A percentile compares a stretch with the other conserved stretches of the same genome.
Conservation (phyloP, 148 eudicot genomes). For the Salicornia ramosissima region DNA sequence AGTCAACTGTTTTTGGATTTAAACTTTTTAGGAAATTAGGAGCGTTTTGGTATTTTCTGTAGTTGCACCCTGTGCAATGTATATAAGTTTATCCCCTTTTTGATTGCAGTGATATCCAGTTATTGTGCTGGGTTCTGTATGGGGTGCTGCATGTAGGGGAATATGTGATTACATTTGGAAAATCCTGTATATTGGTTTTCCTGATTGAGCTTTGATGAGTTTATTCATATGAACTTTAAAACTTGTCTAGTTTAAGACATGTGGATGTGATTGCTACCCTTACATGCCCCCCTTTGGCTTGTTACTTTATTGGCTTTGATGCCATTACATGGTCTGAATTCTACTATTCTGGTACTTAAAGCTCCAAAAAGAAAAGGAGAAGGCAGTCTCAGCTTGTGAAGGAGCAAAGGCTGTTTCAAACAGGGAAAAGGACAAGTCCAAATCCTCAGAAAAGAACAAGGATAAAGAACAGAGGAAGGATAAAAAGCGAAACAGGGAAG, state of each 20-base stretch:
- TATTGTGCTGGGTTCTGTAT: not conserved
- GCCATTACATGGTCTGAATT: slow-evolving; percentile 47
- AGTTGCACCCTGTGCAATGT: not conserved
- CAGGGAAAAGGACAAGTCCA: slow-evolving; percentile 19
- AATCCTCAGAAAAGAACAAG: slow-evolving; percentile 26
- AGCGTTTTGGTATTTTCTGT: not conserved
- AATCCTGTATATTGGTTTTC: not conserved
- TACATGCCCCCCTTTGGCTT: slow-evolving; percentile 17
- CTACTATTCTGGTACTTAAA: slow-evolving; percentile 83
- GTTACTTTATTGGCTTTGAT: slow-evolving; percentile 34
- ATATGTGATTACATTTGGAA: not conserved
- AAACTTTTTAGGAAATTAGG: no score
- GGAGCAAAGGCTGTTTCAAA: slow-evolving; percentile 30
- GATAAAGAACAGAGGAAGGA: slow-evolving; percentile 31
- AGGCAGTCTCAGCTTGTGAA: not conserved
- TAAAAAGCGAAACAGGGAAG: slow-evolving; percentile 21
- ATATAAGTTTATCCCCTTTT: not conserved
- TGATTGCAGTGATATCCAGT: not conserved
- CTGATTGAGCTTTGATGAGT: not conserved
- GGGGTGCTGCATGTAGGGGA: not conserved
- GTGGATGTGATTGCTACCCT: no score
- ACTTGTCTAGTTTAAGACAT: slow-evolving; percentile 15
- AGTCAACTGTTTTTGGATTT: no score
- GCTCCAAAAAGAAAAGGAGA: slow-evolving; percentile 77
- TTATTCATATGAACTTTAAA: not conserved